phyloP scores from a whole-genome alignment of 768 basidiomycete genomes.

The Lactarius tabidus region DNA sequence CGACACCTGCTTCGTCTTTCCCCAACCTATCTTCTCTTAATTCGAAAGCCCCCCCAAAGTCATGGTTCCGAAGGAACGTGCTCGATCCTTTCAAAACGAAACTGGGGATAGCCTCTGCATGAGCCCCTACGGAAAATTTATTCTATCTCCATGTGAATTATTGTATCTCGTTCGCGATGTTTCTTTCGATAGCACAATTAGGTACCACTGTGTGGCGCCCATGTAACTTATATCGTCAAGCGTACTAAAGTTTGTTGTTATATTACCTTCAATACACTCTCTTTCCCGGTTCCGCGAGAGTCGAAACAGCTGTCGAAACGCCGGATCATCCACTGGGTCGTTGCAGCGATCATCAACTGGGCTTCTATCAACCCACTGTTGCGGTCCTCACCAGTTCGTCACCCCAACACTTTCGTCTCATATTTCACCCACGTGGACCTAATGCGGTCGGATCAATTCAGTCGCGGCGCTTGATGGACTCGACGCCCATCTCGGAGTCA shows the following conservation, averaged over 20 bases:
- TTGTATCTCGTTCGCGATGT: neutral
- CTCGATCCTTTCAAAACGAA: conserved; percentile 17
- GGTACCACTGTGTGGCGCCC: neutral
- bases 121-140: neutral
- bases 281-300: neutral
- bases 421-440: neutral
- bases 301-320: neutral
- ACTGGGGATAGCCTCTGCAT: conserved; percentile 11
- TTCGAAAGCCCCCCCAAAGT: neutral
- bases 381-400: neutral
- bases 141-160: neutral
- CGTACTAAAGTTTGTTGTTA: neutral
- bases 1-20: conserved; percentile 18
- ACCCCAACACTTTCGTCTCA: neutral
- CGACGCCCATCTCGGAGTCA: neutral
- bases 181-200: neutral
- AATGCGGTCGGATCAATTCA: neutral
- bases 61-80: conserved; percentile 19
- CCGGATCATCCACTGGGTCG: neutral
- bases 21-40: conserved; percentile 11
- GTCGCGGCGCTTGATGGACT: no score
- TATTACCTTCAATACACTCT: neutral
- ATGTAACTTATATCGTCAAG: neutral
- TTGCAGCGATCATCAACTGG: neutral
- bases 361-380: neutral